These are phyloP conservation scores for Phytopythium kandeliae DNA, from an alignment of 352 stramenopile species.

Conservation along the genomic window DNA sequence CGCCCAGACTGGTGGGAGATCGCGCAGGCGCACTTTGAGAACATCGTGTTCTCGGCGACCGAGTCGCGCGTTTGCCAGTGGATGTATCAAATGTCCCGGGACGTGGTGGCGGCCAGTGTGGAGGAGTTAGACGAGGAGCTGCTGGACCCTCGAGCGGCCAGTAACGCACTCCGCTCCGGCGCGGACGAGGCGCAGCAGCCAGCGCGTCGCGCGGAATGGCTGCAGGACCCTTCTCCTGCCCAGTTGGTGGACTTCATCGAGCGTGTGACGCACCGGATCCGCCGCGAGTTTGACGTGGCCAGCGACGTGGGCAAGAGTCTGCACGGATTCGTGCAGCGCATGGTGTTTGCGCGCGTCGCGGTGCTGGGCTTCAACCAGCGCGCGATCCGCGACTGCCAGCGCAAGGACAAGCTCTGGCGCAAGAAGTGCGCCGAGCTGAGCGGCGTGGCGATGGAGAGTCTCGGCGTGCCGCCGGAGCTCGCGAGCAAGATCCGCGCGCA, in stretches of 20 bases:
- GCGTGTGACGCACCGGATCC: slow-evolving; percentile 54
- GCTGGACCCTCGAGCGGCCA: neutral
- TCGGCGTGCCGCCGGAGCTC: slow-evolving; percentile 46
- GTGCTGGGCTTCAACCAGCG: slow-evolving; percentile 72
- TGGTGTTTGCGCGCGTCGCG: slow-evolving; percentile 64
- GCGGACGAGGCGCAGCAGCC: neutral
- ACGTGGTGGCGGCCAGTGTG: slow-evolving; percentile 48
- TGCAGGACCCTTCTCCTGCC: slow-evolving; percentile 52
- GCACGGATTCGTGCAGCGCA: slow-evolving; percentile 67
- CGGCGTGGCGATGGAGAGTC: slow-evolving; percentile 60
- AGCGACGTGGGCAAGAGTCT: slow-evolving; percentile 78
- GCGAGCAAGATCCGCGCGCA: slow-evolving; percentile 51
- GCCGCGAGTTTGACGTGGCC: slow-evolving; percentile 66
- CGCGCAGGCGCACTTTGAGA: slow-evolving; percentile 83
- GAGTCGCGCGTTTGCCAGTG: slow-evolving; percentile 70
- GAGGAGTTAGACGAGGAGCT: slow-evolving; percentile 54
- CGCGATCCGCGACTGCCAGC: slow-evolving; percentile 61
- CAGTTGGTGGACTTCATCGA: slow-evolving; percentile 79
- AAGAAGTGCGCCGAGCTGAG: slow-evolving; percentile 63
- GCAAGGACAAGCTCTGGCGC: slow-evolving; percentile 81
- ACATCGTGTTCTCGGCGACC: slow-evolving; percentile 65
- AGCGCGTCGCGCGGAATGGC: slow-evolving; percentile 36
- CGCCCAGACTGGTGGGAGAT: slow-evolving; percentile 77
- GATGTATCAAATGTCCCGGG: slow-evolving; percentile 56
- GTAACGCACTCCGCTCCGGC: slow-evolving; percentile 1